Evolutionary conservation across 768 basidiomycete species (phyloP), one percentile per base, ranked within the genome.

Genomic region (Inosperma sp.): DNA sequence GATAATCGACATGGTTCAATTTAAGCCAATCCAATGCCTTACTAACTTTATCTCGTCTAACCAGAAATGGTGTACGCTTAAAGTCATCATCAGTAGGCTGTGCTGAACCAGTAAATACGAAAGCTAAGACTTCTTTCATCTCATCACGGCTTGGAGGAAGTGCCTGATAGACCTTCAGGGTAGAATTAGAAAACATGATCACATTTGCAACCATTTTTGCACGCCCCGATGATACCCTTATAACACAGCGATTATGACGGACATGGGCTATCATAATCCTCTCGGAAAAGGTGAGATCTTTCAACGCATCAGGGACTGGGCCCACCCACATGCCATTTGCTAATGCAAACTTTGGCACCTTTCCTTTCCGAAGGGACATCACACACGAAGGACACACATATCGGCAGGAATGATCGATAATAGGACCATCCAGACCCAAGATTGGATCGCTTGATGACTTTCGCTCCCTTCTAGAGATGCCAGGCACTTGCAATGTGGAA

Each of bases 311-410:
- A 2, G 69, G 72, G 1, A 72, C 61, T 2, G 62, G 43, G 0
- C 73, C 72, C 0, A 75, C 7, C 71, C 71, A 72, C 1, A 70
- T 34, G 2, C 66, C 63, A 57, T 68, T 70, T 0, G 69, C 68
- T 5, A 73, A 44, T 0, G 69, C 57, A 41, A 55, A 33, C 2
- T 48, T 29, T 3, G 70, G 68, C 3, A 59, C 46, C 29, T 45
- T 58, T 4, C 52, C 51, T 16, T 52, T 57, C 4, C 35, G 1
- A 1, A 67, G 5, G 1, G 17, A 9, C 1, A 1, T 14, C 2
- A 41, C 9, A 31, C 65, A 67, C 2, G 7, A 5, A 3, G 6
- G 6, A 51, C 65, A 67, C 1, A 64, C 36, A 3, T 34, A 14
- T 2, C 35, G 22, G 42, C 59, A 64, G 0, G 30, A 14, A 4